Percentiles rank a stretch among this genome's conserved stretches.
These are phyloP conservation scores for Euphorbia corollata DNA, from an alignment of 441 rosid genomes.

Conservation along the genomic window DNA sequence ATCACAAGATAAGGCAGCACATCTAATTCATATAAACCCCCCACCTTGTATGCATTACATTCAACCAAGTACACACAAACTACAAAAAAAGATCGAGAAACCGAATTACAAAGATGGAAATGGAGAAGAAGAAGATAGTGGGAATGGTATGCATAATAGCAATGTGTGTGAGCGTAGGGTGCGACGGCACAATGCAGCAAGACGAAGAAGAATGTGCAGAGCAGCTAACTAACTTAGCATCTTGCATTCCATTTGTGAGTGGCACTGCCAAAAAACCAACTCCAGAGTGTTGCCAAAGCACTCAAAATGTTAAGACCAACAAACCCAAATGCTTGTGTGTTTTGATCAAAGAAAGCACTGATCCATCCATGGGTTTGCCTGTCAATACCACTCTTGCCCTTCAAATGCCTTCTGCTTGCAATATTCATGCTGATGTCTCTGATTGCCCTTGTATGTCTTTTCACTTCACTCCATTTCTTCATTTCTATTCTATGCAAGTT, in stretches of 20 bases:
- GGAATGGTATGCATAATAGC: slow-evolving; percentile 13
- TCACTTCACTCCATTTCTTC: background rate
- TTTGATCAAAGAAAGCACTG: slow-evolving; percentile 35
- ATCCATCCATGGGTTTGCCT: slow-evolving; percentile 41
- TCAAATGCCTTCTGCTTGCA: slow-evolving; percentile 42
- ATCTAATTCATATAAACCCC: background rate
- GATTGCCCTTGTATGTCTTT: slow-evolving; percentile 31
- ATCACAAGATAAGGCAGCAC: background rate
- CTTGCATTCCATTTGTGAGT: slow-evolving; percentile 36
- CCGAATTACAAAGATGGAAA: slow-evolving; percentile 5
- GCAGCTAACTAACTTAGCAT: slow-evolving; percentile 29
- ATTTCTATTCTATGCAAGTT: too few relatives aligned
- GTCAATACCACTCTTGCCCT: slow-evolving; percentile 43
- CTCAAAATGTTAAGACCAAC: slow-evolving; percentile 29
- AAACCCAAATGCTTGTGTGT: slow-evolving; percentile 40
- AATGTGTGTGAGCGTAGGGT: slow-evolving; percentile 10
- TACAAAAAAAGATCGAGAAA: background rate
- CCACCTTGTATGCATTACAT: background rate
- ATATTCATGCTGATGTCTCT: slow-evolving; percentile 36
- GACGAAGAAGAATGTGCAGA: slow-evolving; percentile 35
- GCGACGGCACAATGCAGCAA: slow-evolving; percentile 12
- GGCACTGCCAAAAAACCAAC: slow-evolving; percentile 32
- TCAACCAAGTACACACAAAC: background rate
- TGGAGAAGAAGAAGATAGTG: slow-evolving; percentile 7
- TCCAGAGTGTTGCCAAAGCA: slow-evolving; percentile 28